Conservation (phyloP, 768 basidiomycete species). For the Lenzites betulinus region DNA sequence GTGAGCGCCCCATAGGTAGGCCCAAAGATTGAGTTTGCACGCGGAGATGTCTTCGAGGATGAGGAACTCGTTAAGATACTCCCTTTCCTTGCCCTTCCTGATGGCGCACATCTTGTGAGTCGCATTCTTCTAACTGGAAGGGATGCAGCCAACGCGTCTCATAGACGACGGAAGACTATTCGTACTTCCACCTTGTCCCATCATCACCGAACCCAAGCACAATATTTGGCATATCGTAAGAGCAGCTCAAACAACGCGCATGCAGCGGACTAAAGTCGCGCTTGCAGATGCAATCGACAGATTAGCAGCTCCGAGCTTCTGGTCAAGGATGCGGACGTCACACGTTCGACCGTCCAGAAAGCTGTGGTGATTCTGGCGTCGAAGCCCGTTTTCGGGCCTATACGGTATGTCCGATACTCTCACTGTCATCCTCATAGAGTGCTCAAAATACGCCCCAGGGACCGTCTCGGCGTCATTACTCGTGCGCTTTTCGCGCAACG, state of each 20-base stretch:
- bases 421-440: too few relatives aligned
- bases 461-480: conserved; percentile 94
- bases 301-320: conserved; percentile 78
- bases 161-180: conserved; percentile 90
- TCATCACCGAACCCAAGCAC: conserved; percentile 70
- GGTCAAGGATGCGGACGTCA: conserved; percentile 82
- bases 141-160: conserved; percentile 14
- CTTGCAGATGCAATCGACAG: conserved; percentile 87
- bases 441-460: conserved; percentile 44
- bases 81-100: conserved; percentile 95
- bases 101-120: conserved; percentile 92
- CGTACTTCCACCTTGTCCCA: conserved; percentile 91
- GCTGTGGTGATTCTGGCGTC: conserved; percentile 93
- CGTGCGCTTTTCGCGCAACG: conserved; percentile 70
- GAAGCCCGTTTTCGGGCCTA: conserved; percentile 91
- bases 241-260: conserved; percentile 2
- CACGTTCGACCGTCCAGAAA: conserved; percentile 95
- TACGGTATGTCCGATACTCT: conserved; percentile 53
- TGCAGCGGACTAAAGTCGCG: neutral
- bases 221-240: conserved; percentile 94
- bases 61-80: conserved; percentile 83
- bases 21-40: conserved; percentile 84
- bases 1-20: conserved; percentile 60
- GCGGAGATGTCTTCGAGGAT: conserved; percentile 79
- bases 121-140: conserved; percentile 12